Base-by-base conservation (phyloP, 2,329 filamentous ascomycete genomes). In the Sarocladiaceae sp. region DNA sequence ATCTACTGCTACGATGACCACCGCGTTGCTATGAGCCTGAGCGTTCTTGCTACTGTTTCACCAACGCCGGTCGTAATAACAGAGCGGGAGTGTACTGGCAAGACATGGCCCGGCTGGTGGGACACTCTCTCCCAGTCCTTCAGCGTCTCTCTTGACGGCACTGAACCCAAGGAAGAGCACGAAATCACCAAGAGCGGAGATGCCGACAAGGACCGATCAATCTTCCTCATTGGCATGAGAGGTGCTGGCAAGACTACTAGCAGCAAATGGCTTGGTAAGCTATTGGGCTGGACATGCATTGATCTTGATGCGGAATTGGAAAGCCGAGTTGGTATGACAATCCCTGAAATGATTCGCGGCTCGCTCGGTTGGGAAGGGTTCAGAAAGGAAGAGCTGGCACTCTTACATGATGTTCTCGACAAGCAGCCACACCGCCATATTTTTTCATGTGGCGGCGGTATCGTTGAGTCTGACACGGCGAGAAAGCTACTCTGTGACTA, bases 71-170 rank as follows among this genome's bases (percentile, higher is more conserved):
- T 88, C 0, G 66, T 95, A 13, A 81, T 98, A 43, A 76, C 87
- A 2, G 93, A 98, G 61, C 85, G 89, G 48, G 89, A 95, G 57
- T 98, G 93, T 60, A 87, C 88, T 3, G 90, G 86, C 32, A 98
- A 98, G 73, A 98, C 93, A 2, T 98, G 93, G 93, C 93, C 93
- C 1, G 93, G 91, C 9, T 98, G 93, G 88, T 98, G 93, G 93
- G 93, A 98, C 63, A 80, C 83, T 15, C 67, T 97, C 45, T 82
- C 83, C 18, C 80, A 85, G 53, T 77, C 80, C 12, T 98, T 96
- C 69, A 74, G 81, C 26, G 85, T 86, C 21, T 66, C 74, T 21
- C 69, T 97, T n/a, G 77, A 83, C 48, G 93, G 93, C 11, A 42
- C 39, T 11, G 39, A 42, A n/a, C 61, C 64, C n/a, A 42, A 47